phyloP scores from a whole-genome alignment of 108 stramenopile species.

The Seminavis robusta region DNA sequence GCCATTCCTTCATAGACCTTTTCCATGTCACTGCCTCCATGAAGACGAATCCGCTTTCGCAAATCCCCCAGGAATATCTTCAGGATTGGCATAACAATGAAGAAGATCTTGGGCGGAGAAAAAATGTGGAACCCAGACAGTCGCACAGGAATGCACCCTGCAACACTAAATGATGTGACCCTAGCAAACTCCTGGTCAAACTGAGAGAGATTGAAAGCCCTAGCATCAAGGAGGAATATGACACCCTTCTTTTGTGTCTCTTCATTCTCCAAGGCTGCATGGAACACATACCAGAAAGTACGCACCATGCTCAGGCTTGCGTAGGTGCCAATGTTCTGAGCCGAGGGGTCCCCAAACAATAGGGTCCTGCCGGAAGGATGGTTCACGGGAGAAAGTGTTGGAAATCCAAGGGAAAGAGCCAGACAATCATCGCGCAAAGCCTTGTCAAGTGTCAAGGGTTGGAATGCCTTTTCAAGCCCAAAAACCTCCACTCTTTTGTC shows the following conservation, averaged over 20 bases:
- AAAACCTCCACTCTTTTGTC: slow-evolving; percentile 51
- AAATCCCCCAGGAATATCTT: slow-evolving; percentile 46
- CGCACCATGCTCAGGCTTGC: slow-evolving; percentile 35
- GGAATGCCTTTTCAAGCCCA: slow-evolving; percentile 34
- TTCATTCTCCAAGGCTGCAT: slow-evolving; percentile 37
- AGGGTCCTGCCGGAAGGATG: slow-evolving; percentile 40
- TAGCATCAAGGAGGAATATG: slow-evolving; percentile 28
- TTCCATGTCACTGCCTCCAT: slow-evolving; percentile 38
- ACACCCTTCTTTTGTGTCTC: slow-evolving; percentile 39
- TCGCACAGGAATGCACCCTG: slow-evolving; percentile 48
- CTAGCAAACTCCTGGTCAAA: slow-evolving; percentile 40
- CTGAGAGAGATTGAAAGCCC: slow-evolving; percentile 21
- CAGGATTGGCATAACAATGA: slow-evolving; percentile 43
- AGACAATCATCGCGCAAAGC: slow-evolving; percentile 28
- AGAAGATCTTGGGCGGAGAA: slow-evolving; percentile 52
- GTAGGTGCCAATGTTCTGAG: slow-evolving; percentile 33
- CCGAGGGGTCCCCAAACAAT: slow-evolving; percentile 45
- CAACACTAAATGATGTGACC: slow-evolving; percentile 26
- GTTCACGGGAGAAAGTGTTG: slow-evolving; percentile 8
- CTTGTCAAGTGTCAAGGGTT: slow-evolving; percentile 28
- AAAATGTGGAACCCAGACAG: slow-evolving; percentile 52
- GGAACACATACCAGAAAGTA: slow-evolving; percentile 46
- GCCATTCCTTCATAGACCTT: slow-evolving; percentile 35
- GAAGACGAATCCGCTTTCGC: slow-evolving; percentile 42
- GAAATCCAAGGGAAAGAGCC: slow-evolving; percentile 29